Conservation (phyloP, 129 eudicot species). For the Kitagawia praeruptora region DNA sequence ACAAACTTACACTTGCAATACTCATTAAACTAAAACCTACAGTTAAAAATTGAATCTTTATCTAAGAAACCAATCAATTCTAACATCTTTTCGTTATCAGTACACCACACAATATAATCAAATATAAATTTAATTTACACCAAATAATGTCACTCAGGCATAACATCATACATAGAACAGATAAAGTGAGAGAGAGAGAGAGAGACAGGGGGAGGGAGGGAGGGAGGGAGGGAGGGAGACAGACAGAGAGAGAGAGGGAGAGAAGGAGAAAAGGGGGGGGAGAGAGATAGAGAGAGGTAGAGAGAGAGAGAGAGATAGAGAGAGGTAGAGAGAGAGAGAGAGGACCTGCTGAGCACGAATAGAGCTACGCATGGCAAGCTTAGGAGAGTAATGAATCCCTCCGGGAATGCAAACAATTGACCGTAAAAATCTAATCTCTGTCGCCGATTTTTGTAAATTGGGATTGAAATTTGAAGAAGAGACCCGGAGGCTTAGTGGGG, state of each 20-base stretch:
- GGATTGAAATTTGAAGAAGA: background rate
- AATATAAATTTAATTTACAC: background rate
- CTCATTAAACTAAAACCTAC: background rate
- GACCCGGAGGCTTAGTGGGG: constrained; percentile 7
- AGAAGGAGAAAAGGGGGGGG: background rate
- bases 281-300: background rate
- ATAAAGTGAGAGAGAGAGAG: too few species aligned
- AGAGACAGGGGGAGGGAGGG: too few species aligned
- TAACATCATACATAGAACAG: background rate
- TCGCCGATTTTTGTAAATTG: background rate
- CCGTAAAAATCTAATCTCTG: constrained; percentile 1
- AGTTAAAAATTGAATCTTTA: background rate
- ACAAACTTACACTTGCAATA: background rate
- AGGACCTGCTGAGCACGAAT: constrained; percentile 37
- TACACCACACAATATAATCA: background rate
- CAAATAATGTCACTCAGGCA: background rate
- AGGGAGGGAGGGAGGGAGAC: too few species aligned
- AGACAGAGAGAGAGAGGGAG: too few species aligned
- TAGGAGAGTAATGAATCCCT: background rate
- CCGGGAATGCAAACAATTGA: constrained; percentile 15
- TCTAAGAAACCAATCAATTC: background rate
- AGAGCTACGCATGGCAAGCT: constrained; percentile 8
- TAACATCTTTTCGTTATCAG: background rate
- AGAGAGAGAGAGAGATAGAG: background rate
- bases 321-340: background rate